Base-by-base conservation (phyloP, 2,329 filamentous ascomycete species). In the Colletotrichum tofieldiae region DNA sequence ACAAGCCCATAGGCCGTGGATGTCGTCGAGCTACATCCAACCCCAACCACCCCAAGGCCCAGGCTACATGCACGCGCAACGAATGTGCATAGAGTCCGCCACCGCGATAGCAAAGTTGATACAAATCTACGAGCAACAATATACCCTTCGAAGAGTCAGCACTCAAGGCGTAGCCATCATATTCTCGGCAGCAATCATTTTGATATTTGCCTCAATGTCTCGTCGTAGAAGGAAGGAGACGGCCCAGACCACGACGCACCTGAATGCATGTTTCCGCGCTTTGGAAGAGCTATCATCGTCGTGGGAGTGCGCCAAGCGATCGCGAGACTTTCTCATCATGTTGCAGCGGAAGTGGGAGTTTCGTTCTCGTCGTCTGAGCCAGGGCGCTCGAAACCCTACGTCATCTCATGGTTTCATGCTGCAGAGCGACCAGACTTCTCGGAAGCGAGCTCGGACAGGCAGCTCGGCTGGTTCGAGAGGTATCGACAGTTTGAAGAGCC, bases 291-390 rank as follows among this genome's bases (percentile, higher is more conserved):
- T 72, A 2, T 68, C 65, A 16, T n/a, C 56, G 8, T 47, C 58
- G 20, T 78, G 77, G 77, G 77, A 78, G 56, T 77, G 72, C 63
- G 76, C 77, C 8, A 77, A 77, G 65, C 63, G 74, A 5, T 70
- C 76, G 1, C 73, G 74, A 16, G 77, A 77, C 45, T 77, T 78
- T 20, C 67, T 78, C 2, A 54, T 75, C 6, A 32, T 77, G 45
- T 39, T 77, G n/a, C 77, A 78, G 41, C 71, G 77, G 2, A 59
- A 72, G 43, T 68, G 65, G 65, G 65, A 68, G 52, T 29, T 63
- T 6, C 43, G 39, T 3, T 68, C 65, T 12, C 29, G 69, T 5
- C 41, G 56, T 9, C 37, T 60, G 37, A 54, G 26, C 11, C 60
- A 20, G 35, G n/a, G 23, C 16, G 5, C n/a, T 23, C 60, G 47